phyloP scores from a whole-genome alignment of 2,329 filamentous ascomycete genomes.

The Aureobasidium sp. region DNA sequence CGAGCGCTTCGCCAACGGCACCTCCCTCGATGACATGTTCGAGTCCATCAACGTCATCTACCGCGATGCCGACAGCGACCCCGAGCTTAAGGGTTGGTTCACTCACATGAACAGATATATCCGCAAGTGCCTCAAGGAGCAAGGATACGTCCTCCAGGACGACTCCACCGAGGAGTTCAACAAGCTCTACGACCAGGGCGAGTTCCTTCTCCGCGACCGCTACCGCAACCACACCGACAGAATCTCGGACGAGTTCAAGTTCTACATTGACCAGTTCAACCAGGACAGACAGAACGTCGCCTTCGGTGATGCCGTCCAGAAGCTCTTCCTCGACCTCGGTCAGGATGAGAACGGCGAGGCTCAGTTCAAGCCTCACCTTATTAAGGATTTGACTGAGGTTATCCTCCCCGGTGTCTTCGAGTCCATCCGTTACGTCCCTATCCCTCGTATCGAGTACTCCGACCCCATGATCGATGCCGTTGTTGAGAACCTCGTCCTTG shows the following conservation, averaged over 20 bases:
- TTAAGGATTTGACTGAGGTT: constrained; percentile 82
- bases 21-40: constrained; percentile 79
- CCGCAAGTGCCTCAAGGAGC: constrained; percentile 74
- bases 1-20: constrained; percentile 87
- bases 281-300: constrained; percentile 76
- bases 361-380: constrained; percentile 81
- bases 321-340: constrained; percentile 84
- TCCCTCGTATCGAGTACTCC: constrained; percentile 88
- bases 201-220: constrained; percentile 78
- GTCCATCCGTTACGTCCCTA: constrained; percentile 78
- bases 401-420: constrained; percentile 78
- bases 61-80: constrained; percentile 74
- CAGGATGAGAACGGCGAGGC: constrained; percentile 77
- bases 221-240: constrained; percentile 81
- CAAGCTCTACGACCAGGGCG: constrained; percentile 72
- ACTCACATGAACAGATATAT: constrained; percentile 67
- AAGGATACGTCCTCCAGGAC: constrained; percentile 85
- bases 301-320: constrained; percentile 67
- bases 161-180: constrained; percentile 75
- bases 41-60: constrained; percentile 80
- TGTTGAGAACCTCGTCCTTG: constrained; percentile 88
- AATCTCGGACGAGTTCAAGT: constrained; percentile 83
- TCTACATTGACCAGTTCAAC: constrained; percentile 81
- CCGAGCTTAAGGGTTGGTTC: constrained; percentile 87
- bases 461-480: constrained; percentile 79